phyloP scores from a whole-genome alignment of 352 stramenopile species.

The Plasmopara viticola region DNA sequence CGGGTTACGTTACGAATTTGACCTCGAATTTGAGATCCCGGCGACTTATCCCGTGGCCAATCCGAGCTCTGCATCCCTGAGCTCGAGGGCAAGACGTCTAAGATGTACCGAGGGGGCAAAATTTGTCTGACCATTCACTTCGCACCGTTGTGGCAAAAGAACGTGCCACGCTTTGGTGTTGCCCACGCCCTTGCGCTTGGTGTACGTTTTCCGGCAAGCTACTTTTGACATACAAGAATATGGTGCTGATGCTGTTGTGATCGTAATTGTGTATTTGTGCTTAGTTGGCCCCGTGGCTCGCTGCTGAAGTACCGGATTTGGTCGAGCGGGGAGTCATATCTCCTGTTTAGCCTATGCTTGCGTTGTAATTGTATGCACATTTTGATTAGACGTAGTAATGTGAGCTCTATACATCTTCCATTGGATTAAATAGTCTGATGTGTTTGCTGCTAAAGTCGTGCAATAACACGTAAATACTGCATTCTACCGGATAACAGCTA shows the following conservation, averaged over 20 bases:
- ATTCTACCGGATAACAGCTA: conserved; percentile 11
- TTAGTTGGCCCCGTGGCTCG: conserved; percentile 82
- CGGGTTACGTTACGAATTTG: conserved; percentile 81
- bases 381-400: background rate
- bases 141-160: conserved; percentile 85
- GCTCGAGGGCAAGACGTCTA: conserved; percentile 86
- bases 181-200: conserved; percentile 80
- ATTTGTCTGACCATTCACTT: conserved; percentile 89
- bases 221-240: background rate
- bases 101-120: conserved; percentile 88
- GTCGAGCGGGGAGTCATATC: conserved; percentile 73
- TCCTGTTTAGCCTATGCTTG: conserved; percentile 35
- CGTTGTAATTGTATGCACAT: background rate
- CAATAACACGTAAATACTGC: conserved; percentile 26
- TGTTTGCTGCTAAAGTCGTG: conserved; percentile 20
- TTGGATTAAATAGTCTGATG: conserved; percentile 27
- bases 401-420: conserved; percentile 32
- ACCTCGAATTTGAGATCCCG: conserved; percentile 81
- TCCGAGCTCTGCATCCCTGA: conserved; percentile 79
- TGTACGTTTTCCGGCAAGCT: conserved; percentile 23
- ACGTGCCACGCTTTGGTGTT: conserved; percentile 81
- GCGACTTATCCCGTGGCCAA: conserved; percentile 80
- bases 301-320: conserved; percentile 80
- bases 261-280: conserved; percentile 2
- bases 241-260: background rate